phyloP scores from a whole-genome alignment of 768 basidiomycete species.

The Psilocybe subaeruginosa region DNA sequence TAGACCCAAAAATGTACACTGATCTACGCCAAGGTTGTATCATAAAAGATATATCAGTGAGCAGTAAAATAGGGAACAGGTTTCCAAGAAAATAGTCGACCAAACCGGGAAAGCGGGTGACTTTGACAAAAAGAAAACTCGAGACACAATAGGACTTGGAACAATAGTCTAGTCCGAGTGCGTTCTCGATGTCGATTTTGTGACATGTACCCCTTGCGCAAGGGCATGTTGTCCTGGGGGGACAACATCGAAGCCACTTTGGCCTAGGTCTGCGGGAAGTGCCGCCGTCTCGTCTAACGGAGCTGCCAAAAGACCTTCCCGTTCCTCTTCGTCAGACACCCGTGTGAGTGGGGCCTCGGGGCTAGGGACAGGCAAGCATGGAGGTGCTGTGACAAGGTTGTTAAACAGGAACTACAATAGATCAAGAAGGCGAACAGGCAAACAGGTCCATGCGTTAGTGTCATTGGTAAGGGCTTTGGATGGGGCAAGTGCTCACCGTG shows the following conservation, averaged over 20 bases:
- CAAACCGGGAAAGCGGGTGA: not conserved
- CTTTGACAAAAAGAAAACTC: too few relatives aligned
- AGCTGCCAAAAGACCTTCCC: slow-evolving; percentile 47
- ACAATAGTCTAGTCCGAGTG: slow-evolving; percentile 8
- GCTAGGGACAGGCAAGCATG: slow-evolving; percentile 58
- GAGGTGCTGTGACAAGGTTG: slow-evolving; percentile 69
- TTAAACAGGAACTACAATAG: slow-evolving; percentile 82
- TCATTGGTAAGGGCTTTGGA: slow-evolving; percentile 5
- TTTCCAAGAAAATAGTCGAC: not conserved
- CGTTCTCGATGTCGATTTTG: slow-evolving; percentile 11
- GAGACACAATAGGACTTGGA: not conserved
- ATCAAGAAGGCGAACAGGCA: slow-evolving; percentile 6
- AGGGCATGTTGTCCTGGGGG: slow-evolving; percentile 49
- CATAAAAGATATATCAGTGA: not conserved
- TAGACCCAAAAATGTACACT: not conserved
- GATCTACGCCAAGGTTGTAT: not conserved
- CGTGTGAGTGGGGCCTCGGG: slow-evolving; percentile 28
- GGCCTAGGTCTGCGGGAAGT: slow-evolving; percentile 81
- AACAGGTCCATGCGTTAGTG: slow-evolving; percentile 9
- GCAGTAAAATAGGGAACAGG: not conserved
- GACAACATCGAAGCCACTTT: slow-evolving; percentile 82
- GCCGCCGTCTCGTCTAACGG: slow-evolving; percentile 74
- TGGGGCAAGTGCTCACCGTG: slow-evolving; percentile 54
- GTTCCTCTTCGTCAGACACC: slow-evolving; percentile 65
- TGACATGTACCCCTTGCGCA: slow-evolving; percentile 17